Evolutionary conservation across 192 early-diverging fungal genomes (phyloP).

Genomic region (Umbelopsis sp.): DNA sequence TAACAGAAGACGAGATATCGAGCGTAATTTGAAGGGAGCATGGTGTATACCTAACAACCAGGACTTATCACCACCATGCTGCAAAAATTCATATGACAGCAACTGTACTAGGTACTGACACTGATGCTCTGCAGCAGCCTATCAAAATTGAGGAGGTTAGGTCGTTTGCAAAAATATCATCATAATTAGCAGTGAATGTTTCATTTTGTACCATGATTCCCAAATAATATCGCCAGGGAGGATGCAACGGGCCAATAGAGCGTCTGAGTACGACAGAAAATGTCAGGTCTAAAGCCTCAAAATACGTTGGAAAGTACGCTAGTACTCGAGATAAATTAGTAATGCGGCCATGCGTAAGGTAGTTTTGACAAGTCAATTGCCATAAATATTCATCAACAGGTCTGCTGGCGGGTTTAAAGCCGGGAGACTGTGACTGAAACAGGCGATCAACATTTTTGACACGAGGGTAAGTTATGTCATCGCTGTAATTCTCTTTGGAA

Average conservation of each 20-base stretch:
- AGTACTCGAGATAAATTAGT: constrained; percentile 14
- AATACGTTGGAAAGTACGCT: constrained; percentile 4
- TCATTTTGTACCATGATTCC: constrained; percentile 49
- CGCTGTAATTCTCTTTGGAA: background rate
- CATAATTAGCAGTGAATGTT: background rate
- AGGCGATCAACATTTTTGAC: background rate
- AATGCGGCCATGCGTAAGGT: constrained; percentile 46
- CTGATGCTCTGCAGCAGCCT: constrained; percentile 17
- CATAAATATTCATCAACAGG: constrained; percentile 51
- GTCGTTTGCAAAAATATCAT: background rate
- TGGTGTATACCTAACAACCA: constrained; percentile 54
- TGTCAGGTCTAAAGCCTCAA: background rate
- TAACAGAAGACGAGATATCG: constrained; percentile 43
- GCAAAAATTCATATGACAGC: constrained; percentile 20
- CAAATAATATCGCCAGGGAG: constrained; percentile 54
- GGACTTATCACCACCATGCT: constrained; percentile 50
- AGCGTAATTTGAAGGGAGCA: constrained; percentile 52
- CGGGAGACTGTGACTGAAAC: constrained; percentile 5
- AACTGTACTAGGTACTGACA: constrained; percentile 17
- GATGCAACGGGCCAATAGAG: constrained; percentile 49
- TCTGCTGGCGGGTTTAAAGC: constrained; percentile 30
- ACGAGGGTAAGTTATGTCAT: constrained; percentile 1
- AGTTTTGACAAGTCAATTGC: constrained; percentile 50
- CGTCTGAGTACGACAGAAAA: constrained; percentile 42
- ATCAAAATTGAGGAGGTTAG: background rate